Evolutionary conservation across 208 protist species (phyloP), one percentile per base, ranked within the genome.

Genomic region (Naegleria lovaniensis): DNA sequence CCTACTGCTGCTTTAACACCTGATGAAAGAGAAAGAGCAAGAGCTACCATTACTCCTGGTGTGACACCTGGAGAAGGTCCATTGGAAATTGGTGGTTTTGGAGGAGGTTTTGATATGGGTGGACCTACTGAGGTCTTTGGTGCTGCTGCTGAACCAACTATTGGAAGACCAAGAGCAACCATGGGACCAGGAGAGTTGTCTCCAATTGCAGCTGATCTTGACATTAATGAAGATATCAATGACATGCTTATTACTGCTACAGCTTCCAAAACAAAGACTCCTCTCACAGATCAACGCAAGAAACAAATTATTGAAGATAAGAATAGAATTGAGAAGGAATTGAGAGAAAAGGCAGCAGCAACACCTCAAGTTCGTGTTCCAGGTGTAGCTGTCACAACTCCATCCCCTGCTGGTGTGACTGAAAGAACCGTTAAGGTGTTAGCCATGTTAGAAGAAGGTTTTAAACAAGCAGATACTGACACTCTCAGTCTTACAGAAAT

Each of bases 341-440:
- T 79, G 29, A 79, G 67, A 79, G 67, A 79, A 36, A 29, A 16
- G 29, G 83, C 83, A 33, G 16, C 39, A 25, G 41, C 83, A 85
- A 33, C 83, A 33, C 6, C 15, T 29, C 36, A 40, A 48, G 38
- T 11, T 43, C 13, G 22, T 38, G 13, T 33, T 38, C 33, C 76
- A 84, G 76, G 76, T 38, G 13, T 15, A 41, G 76, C 36, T 19
- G 67, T 79, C 67, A 33, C 25, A 39, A 19, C 83, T 43, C 83
- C 83, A 33, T 39, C 39, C 7, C 36, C 83, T 22, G 83, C n/a
- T 79, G 67, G 67, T 22, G 41, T 89, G 5, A 89, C 85, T n/a
- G 85, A 89, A 19, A 59, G 48, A 38, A 89, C 85, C 13, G 6
- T 89, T 11, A 52, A 67, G n/a, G 33, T 89, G 19, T n/a, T 89